Percentiles rank a stretch among this genome's conserved stretches.
phyloP scores from a whole-genome alignment of 2,329 filamentous ascomycete species.

The Stromatinia cepivora region DNA sequence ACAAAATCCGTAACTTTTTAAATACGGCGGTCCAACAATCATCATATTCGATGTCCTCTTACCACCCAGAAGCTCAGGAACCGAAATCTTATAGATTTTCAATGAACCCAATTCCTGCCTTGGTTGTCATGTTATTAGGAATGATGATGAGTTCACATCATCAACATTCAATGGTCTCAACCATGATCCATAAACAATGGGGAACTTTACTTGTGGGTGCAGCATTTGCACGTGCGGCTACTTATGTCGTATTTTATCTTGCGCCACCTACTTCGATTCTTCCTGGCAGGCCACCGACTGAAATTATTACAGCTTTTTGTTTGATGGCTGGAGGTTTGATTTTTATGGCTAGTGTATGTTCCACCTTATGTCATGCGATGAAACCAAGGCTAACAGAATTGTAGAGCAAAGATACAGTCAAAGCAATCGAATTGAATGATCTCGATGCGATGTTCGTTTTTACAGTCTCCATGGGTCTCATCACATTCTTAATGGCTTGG shows the following conservation, averaged over 20 bases:
- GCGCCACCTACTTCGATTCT: constrained; percentile 77
- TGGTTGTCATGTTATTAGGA: constrained; percentile 84
- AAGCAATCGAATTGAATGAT: constrained; percentile 72
- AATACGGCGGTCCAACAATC: constrained; percentile 46
- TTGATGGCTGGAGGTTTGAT: constrained; percentile 84
- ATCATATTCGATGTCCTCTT: constrained; percentile 43
- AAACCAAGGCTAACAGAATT: constrained; percentile 29
- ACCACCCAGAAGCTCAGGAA: constrained; percentile 45
- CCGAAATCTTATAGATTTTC: constrained; percentile 73
- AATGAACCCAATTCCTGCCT: constrained; percentile 82
- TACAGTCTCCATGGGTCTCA: constrained; percentile 81
- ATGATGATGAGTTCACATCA: constrained; percentile 96
- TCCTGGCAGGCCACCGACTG: constrained; percentile 83
- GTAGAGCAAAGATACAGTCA: constrained; percentile 72
- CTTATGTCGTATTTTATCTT: constrained; percentile 78
- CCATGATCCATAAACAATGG: constrained; percentile 94
- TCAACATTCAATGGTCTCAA: constrained; percentile 70
- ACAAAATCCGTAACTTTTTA: constrained; percentile 64
- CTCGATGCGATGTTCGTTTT: constrained; percentile 93
- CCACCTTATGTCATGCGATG: background rate
- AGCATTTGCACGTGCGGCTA: constrained; percentile 73
- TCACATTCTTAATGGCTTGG: constrained; percentile 84
- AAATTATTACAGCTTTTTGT: constrained; percentile 84
- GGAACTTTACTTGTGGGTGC: constrained; percentile 80
- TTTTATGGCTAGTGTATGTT: constrained; percentile 84